Conservation (phyloP, 1,139 yeast species). For the Petasospora fabianii region DNA sequence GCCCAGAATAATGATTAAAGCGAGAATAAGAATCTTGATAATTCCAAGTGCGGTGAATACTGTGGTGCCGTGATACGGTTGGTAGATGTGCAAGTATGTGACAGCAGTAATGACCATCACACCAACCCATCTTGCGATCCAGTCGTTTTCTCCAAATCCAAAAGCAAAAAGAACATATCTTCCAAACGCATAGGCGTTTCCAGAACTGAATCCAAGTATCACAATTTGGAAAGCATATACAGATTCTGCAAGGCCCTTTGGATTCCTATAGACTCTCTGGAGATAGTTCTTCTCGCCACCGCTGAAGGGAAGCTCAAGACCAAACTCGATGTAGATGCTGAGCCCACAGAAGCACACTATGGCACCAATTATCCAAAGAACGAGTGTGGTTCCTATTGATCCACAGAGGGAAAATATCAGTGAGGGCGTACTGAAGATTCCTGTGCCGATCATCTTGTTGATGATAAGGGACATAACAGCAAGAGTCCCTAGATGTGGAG, state of each 20-base stretch:
- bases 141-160: constrained; percentile 30
- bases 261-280: constrained; percentile 35
- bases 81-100: constrained; percentile 37
- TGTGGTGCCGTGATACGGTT: constrained; percentile 41
- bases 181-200: constrained; percentile 50
- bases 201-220: constrained; percentile 46
- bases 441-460: constrained; percentile 52
- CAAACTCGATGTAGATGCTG: constrained; percentile 44
- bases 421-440: constrained; percentile 48
- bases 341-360: constrained; percentile 45
- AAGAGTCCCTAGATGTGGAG: constrained; percentile 18
- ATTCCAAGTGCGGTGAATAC: constrained; percentile 44
- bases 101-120: constrained; percentile 42
- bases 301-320: constrained; percentile 43
- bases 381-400: constrained; percentile 38
- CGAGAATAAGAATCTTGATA: constrained; percentile 39
- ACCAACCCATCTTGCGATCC: constrained; percentile 40
- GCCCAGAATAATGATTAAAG: constrained; percentile 41
- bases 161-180: constrained; percentile 43
- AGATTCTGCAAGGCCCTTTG: constrained; percentile 27
- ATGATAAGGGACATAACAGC: constrained; percentile 38
- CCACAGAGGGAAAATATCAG: constrained; percentile 44
- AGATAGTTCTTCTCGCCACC: constrained; percentile 52
- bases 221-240: constrained; percentile 47
- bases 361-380: constrained; percentile 44